A percentile compares a stretch with the other conserved stretches of the same genome.
These are phyloP conservation scores for Salix exigua DNA, from an alignment of 345 rosid genomes.

Conservation along the genomic window DNA sequence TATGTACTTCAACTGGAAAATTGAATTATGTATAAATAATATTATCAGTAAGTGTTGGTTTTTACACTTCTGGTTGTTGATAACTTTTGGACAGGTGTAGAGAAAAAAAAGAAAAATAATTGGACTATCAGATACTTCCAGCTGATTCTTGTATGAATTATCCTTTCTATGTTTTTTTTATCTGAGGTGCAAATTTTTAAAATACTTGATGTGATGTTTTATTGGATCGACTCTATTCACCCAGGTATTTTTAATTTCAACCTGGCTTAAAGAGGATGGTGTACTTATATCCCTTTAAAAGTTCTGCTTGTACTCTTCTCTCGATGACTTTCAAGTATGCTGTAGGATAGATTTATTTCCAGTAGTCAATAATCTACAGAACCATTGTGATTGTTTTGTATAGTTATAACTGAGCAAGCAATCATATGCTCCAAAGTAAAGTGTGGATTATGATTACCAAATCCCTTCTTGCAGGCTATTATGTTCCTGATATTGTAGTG, in stretches of 20 bases:
- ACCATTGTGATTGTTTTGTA: neutral
- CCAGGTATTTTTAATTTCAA: neutral
- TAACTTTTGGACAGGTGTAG: neutral
- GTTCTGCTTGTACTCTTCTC: neutral
- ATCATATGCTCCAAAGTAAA: neutral
- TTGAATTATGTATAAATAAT: neutral
- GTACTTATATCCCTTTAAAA: neutral
- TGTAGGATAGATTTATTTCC: neutral
- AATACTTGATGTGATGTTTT: neutral
- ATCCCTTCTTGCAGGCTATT: slow-evolving; percentile 60
- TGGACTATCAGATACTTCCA: neutral
- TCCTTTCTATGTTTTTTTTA: neutral
- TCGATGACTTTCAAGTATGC: neutral
- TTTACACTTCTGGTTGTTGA: neutral
- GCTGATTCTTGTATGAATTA: neutral
- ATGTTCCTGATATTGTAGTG: slow-evolving; percentile 62
- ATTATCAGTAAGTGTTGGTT: neutral
- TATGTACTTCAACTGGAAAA: neutral
- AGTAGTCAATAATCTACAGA: neutral
- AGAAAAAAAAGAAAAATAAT: neutral
- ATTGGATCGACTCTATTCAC: neutral
- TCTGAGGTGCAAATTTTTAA: neutral
- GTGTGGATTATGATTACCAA: neutral
- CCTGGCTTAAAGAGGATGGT: neutral
- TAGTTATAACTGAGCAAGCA: neutral